These are phyloP conservation scores for Eudorina sp. DNA, from an alignment of 139 green algal species.

Conservation along the genomic window DNA sequence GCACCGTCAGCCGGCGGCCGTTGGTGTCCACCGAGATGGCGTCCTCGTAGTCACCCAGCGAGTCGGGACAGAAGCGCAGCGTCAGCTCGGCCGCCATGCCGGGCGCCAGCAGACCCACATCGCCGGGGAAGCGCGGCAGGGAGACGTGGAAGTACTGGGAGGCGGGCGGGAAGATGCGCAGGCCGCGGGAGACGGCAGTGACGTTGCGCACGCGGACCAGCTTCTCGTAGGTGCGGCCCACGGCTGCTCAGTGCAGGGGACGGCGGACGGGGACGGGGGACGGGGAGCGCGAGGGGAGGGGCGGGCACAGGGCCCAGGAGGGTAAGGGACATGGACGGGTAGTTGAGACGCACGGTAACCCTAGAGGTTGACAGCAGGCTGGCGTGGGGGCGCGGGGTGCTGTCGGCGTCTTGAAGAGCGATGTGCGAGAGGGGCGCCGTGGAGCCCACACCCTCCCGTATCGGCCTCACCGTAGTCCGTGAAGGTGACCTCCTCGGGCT, in stretches of 20 bases:
- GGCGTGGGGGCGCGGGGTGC: no score
- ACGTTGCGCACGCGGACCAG: constrained; percentile 73
- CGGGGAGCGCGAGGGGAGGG: neutral
- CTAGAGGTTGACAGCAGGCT: no score
- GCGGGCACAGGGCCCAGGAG: neutral
- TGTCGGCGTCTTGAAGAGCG: no score
- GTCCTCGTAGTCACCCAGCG: constrained; percentile 79
- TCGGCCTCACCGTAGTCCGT: constrained; percentile 53
- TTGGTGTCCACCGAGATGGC: constrained; percentile 69
- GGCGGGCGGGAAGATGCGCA: constrained; percentile 70
- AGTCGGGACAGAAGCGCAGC: constrained; percentile 79
- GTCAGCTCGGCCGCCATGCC: constrained; percentile 72
- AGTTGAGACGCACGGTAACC: no score
- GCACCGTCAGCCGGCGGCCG: constrained; percentile 61
- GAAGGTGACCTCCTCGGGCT: constrained; percentile 73
- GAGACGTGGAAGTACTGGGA: constrained; percentile 77
- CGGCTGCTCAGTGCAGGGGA: neutral
- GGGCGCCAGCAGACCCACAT: constrained; percentile 63
- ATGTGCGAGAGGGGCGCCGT: neutral
- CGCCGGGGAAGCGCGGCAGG: constrained; percentile 62
- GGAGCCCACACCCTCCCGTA: neutral
- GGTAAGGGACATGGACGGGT: no score
- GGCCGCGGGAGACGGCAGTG: constrained; percentile 53
- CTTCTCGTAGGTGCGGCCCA: constrained; percentile 60
- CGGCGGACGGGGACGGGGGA: neutral